Evolutionary conservation across 148 eudicot genomes (phyloP).

Genomic region (Bassia scoparia): DNA sequence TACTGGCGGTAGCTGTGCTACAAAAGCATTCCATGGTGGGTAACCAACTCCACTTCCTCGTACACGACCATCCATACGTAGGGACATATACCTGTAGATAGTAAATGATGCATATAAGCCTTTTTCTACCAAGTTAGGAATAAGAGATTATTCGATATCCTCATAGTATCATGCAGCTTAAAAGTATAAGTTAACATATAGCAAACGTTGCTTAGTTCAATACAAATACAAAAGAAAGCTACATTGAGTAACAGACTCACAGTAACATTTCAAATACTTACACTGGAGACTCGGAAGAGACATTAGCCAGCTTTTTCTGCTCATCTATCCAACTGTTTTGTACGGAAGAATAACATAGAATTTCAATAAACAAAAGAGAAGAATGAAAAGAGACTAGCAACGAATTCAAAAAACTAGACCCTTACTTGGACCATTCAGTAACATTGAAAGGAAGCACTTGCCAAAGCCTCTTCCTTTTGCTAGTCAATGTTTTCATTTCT

Average conservation of each 20-base stretch:
- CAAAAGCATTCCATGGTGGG: constrained; percentile 98
- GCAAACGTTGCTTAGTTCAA: background rate
- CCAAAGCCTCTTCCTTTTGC: constrained; percentile 76
- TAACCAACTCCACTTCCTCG: constrained; percentile 96
- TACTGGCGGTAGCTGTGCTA: constrained; percentile 78
- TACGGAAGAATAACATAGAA: constrained; percentile 2
- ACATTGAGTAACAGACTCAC: constrained; percentile 6
- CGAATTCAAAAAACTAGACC: background rate
- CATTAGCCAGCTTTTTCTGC: constrained; percentile 81
- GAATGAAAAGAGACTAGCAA: background rate
- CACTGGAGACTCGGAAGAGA: constrained; percentile 88
- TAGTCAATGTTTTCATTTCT: constrained; percentile 39
- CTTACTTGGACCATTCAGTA: constrained; percentile 76
- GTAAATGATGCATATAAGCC: constrained; percentile 8
- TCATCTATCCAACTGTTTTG: constrained; percentile 78
- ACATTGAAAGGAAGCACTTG: constrained; percentile 63
- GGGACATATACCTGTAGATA: constrained; percentile 61
- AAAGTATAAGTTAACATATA: background rate
- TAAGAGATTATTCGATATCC: background rate
- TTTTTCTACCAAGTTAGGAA: background rate
- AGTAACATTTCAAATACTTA: constrained; percentile 43
- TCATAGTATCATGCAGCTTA: background rate
- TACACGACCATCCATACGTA: constrained; percentile 92
- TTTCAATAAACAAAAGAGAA: background rate
- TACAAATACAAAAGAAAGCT: background rate